Conservation (phyloP, 106 monocot genomes). For the Alisma plantagoaquatica region DNA sequence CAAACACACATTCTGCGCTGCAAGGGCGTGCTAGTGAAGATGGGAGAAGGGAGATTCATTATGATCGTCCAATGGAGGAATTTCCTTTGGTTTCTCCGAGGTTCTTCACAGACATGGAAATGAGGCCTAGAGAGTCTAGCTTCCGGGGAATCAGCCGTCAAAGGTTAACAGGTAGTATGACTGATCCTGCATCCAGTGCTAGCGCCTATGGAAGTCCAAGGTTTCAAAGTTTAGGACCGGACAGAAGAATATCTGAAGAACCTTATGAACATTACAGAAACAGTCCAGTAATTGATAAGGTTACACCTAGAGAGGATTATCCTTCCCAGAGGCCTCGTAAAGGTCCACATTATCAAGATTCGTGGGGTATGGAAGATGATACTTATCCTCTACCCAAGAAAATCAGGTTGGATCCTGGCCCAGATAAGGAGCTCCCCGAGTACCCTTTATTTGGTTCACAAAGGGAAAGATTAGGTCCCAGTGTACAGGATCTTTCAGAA, state of each 20-base stretch:
- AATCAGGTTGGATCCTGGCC: constrained; percentile 28
- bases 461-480: constrained; percentile 20
- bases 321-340: constrained; percentile 39
- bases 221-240: constrained; percentile 22
- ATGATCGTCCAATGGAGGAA: constrained; percentile 38
- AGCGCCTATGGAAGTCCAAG: constrained; percentile 27
- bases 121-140: constrained; percentile 28
- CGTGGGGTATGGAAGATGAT: constrained; percentile 31
- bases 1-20: constrained; percentile 16
- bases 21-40: constrained; percentile 20
- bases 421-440: constrained; percentile 81
- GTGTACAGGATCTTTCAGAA: constrained; percentile 21
- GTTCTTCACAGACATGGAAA: constrained; percentile 22
- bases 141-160: constrained; percentile 16
- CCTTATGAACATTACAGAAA: constrained; percentile 25
- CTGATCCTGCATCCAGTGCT: constrained; percentile 11
- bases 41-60: constrained; percentile 24
- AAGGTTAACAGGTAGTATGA: constrained; percentile 8
- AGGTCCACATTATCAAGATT: constrained; percentile 30
- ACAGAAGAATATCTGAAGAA: constrained; percentile 34
- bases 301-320: constrained; percentile 25
- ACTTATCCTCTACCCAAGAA: constrained; percentile 52
- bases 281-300: constrained; percentile 39
- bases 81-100: constrained; percentile 36
- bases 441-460: constrained; percentile 65